Evolutionary conservation across 441 rosid species (phyloP).

Genomic region (Euphorbia celastroides): DNA sequence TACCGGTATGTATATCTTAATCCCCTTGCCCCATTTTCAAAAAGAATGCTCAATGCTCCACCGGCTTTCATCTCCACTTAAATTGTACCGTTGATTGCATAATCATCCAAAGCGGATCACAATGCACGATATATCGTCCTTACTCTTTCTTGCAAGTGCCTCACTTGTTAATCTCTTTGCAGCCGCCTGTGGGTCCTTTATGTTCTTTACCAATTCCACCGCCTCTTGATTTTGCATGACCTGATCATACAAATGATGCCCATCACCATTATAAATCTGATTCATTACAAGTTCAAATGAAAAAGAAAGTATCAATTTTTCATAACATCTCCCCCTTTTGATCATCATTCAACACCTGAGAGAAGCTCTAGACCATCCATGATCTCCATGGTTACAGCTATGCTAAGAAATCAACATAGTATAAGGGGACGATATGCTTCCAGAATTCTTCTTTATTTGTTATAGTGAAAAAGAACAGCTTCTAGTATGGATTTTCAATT

Average conservation of each 20-base stretch:
- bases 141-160: conserved; percentile 63
- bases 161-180: conserved; percentile 57
- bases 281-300: neutral
- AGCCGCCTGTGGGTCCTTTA: conserved; percentile 58
- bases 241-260: conserved; percentile 29
- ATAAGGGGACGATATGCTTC: no score
- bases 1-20: no score
- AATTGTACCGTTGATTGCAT: neutral
- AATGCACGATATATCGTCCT: conserved; percentile 71
- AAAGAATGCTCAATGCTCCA: no score
- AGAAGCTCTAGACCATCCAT: neutral
- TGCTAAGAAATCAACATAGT: neutral
- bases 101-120: conserved; percentile 61
- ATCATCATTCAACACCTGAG: neutral
- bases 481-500: neutral
- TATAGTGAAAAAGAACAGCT: no score
- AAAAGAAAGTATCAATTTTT: neutral
- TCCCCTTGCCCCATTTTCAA: no score
- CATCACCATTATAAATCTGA: no score
- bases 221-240: conserved; percentile 66
- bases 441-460: no score
- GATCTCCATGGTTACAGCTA: neutral
- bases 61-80: no score
- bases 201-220: conserved; percentile 45
- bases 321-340: neutral